Evolutionary conservation across 2,329 filamentous ascomycete genomes (phyloP).

Genomic region (Pseudocercospora pini-densiflorae): DNA sequence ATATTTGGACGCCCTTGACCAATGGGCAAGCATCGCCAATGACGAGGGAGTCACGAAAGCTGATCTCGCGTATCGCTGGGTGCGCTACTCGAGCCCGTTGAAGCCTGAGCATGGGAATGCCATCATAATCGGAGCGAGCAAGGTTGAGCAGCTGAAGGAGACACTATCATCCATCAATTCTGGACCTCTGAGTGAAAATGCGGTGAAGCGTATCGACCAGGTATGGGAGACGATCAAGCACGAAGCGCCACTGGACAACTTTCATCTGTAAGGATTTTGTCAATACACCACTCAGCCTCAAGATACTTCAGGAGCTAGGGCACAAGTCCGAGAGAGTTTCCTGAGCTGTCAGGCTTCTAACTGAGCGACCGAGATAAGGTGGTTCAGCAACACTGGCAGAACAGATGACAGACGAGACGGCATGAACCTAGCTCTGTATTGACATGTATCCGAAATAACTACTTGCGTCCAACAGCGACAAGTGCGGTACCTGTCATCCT

Average conservation of each 20-base stretch:
- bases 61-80: constrained; percentile 52
- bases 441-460: neutral
- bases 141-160: constrained; percentile 38
- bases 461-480: constrained; percentile 35
- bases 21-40: constrained; percentile 48
- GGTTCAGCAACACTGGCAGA: neutral
- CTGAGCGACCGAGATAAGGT: neutral
- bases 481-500: constrained; percentile 32
- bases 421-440: neutral
- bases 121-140: constrained; percentile 48
- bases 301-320: neutral
- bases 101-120: constrained; percentile 46
- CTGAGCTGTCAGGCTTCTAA: neutral
- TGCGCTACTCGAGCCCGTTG: constrained; percentile 46
- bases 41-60: constrained; percentile 45
- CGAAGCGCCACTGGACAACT: constrained; percentile 44
- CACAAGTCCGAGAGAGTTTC: neutral
- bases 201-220: constrained; percentile 39
- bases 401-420: neutral
- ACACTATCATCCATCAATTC: constrained; percentile 39
- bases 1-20: constrained; percentile 42
- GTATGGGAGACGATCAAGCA: constrained; percentile 43
- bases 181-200: constrained; percentile 39
- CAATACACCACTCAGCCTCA: neutral
- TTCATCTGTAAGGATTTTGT: constrained; percentile 11